Evolutionary conservation across 208 protist species (phyloP).

Genomic region (Trypanosoma platydactyli): DNA sequence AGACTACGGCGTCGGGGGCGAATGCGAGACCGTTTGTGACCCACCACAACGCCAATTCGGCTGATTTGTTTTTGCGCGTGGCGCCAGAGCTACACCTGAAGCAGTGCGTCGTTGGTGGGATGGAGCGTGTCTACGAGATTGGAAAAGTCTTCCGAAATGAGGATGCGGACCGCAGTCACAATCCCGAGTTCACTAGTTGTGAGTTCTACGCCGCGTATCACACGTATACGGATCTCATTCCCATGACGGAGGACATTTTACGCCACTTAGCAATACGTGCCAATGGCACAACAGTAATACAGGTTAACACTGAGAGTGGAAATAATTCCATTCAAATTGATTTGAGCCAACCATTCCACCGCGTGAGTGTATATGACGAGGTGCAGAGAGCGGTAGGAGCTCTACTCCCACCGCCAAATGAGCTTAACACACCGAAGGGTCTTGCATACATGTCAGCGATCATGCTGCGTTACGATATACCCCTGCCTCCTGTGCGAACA

Average conservation of each 20-base stretch:
- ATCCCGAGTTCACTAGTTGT: conserved; percentile 95
- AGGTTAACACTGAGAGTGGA: conserved; percentile 31
- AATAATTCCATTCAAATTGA: conserved; percentile 62
- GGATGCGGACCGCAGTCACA: conserved; percentile 93
- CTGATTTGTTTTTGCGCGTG: conserved; percentile 83
- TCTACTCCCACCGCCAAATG: conserved; percentile 66
- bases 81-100: conserved; percentile 95
- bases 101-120: conserved; percentile 92
- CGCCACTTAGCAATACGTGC: conserved; percentile 51
- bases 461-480: conserved; percentile 84
- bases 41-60: conserved; percentile 87
- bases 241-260: conserved; percentile 93
- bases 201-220: conserved; percentile 94
- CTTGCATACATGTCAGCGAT: conserved; percentile 84
- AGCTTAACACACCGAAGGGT: conserved; percentile 76
- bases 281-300: conserved; percentile 51
- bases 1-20: conserved; percentile 86
- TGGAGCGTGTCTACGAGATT: conserved; percentile 95
- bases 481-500: conserved; percentile 80
- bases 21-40: conserved; percentile 92
- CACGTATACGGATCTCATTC: conserved; percentile 94
- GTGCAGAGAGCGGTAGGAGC: conserved; percentile 75
- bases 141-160: conserved; percentile 95
- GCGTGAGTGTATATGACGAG: conserved; percentile 87
- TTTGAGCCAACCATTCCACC: conserved; percentile 83